Conservation (phyloP, 2,329 filamentous ascomycete genomes). For the Hypoxylon sp. region DNA sequence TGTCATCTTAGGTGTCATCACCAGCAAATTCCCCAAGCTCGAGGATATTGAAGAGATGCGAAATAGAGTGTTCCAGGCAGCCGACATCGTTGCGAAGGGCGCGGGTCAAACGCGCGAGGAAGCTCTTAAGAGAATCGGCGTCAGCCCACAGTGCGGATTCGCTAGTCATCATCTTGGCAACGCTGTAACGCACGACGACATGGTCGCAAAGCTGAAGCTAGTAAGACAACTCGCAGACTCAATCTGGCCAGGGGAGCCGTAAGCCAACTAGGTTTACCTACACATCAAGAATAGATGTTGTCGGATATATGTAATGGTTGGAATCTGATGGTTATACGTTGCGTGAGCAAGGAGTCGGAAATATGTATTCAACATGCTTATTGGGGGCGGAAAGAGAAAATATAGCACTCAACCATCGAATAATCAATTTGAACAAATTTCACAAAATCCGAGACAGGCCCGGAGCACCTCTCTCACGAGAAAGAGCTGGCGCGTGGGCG, state of each 20-base stretch:
- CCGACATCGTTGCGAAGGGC: conserved; percentile 77
- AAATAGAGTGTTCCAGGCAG: conserved; percentile 69
- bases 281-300: not conserved
- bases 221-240: conserved; percentile 79
- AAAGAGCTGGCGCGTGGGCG: conserved; percentile 1
- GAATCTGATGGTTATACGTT: conserved; percentile 5
- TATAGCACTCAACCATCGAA: conserved; percentile 7
- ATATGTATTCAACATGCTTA: conserved; percentile 44
- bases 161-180: conserved; percentile 82
- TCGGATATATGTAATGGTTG: not conserved
- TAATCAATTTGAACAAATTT: conserved; percentile 7
- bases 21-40: conserved; percentile 72
- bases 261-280: not conserved
- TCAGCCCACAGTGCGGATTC: conserved; percentile 82
- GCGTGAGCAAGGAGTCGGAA: conserved; percentile 11
- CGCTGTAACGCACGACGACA: conserved; percentile 75
- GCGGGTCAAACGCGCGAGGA: conserved; percentile 74
- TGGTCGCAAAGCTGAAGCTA: conserved; percentile 79
- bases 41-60: conserved; percentile 74
- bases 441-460: conserved; percentile 4
- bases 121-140: conserved; percentile 74
- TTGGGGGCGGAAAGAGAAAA: conserved; percentile 18
- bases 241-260: conserved; percentile 71
- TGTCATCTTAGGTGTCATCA: conserved; percentile 74
- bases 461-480: not conserved